Base-by-base conservation (phyloP, 495 filamentous ascomycete genomes). In the Chlorociboria aeruginascens region DNA sequence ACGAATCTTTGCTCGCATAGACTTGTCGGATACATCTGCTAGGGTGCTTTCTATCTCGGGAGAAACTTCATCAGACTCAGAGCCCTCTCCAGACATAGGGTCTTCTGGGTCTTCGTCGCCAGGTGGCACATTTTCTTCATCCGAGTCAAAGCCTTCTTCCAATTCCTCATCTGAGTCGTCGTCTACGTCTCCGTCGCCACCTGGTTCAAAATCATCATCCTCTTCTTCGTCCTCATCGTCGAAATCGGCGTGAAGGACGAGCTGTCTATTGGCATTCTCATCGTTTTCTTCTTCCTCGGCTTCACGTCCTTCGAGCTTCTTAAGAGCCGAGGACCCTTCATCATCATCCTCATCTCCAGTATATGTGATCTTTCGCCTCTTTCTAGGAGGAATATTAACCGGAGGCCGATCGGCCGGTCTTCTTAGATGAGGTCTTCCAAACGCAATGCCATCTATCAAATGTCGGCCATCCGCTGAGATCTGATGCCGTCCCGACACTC, bases 361-460 rank as follows among this genome's bases (percentile, higher is more conserved):
- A 41, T 74, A 64, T 17, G 55, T 66, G 30, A 85, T 69, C 38
- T 80, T 72, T 34, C 67, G 65, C 45, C 83, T 78, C 63, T 94
- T 95, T 45, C 79, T 70, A 3, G 88, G 79, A 3, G 87, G 89
- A 33, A 93, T 90, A 3, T 70, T 63, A 28, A 94, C 66, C 0
- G 72, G 57, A 10, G 92, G 90, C 49, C 89, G 74, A 45, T 73
- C 69, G 13, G 64, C 63, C 0, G 75, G 66, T 14, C 69, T 59
- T 58, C 74, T 76, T 29, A 87, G 63, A 30, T 72, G 82, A 6
- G 82, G 81, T 38, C 83, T 74, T 7, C 92, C 92, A 60, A 94
- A 97, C 1, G 92, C 73, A 14, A 95, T 73, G 16, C 92, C 92
- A 59, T 98, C 92, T 9, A 93, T 75, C 11, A 98, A 70, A 62